phyloP scores from a whole-genome alignment of 345 rosid genomes.

The Bruguiera sexangula region DNA sequence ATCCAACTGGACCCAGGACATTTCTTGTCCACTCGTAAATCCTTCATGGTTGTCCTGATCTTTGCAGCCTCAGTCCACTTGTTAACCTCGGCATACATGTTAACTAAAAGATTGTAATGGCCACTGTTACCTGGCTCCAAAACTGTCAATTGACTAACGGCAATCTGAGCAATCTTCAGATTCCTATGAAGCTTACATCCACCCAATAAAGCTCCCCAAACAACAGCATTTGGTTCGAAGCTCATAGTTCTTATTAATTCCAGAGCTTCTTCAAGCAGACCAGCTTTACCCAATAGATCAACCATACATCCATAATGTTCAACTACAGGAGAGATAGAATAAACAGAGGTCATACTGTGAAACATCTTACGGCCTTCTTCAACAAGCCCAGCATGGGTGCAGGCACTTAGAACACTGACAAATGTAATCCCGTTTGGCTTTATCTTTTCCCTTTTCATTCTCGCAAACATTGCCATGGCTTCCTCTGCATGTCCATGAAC shows the following conservation, averaged over 20 bases:
- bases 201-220: conserved; percentile 72
- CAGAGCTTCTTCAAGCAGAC: conserved; percentile 64
- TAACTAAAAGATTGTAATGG: conserved; percentile 46
- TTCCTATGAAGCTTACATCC: conserved; percentile 68
- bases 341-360: conserved; percentile 47
- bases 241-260: conserved; percentile 48
- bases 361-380: conserved; percentile 59
- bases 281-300: conserved; percentile 67
- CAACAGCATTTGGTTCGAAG: conserved; percentile 54
- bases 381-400: conserved; percentile 79
- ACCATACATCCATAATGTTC: conserved; percentile 81
- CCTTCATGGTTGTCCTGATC: conserved; percentile 55
- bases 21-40: conserved; percentile 48
- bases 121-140: conserved; percentile 70
- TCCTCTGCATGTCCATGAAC: conserved; percentile 61
- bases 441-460: conserved; percentile 51
- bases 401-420: conserved; percentile 68
- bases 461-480: conserved; percentile 57
- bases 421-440: conserved; percentile 70
- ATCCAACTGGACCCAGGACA: conserved; percentile 74
- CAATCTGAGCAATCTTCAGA: conserved; percentile 53
- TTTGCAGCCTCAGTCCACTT: conserved; percentile 65
- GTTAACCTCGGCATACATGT: conserved; percentile 61
- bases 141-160: conserved; percentile 46
- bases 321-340: conserved; percentile 40